Evolutionary conservation across 2,329 filamentous ascomycete genomes (phyloP).

Genomic region (Verticillium klebahnii): DNA sequence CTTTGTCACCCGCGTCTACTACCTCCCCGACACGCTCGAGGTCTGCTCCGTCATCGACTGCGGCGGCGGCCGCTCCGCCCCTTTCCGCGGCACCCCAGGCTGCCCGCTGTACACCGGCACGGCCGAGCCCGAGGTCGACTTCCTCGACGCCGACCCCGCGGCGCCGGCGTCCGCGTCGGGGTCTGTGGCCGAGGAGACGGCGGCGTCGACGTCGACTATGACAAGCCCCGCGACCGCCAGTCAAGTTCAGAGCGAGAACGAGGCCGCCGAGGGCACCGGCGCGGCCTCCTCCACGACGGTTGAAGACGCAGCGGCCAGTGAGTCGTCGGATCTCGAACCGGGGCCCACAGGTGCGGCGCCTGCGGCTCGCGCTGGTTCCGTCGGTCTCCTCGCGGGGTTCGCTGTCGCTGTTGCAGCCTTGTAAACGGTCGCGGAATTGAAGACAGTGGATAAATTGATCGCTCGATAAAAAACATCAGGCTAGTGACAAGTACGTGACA

Average conservation of each 20-base stretch:
- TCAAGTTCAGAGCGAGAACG: too few species aligned
- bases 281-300: too few species aligned
- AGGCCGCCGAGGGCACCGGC: too few species aligned
- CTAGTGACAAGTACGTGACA: background rate
- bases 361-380: background rate
- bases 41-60: slow-evolving; percentile 62
- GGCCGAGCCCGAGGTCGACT: slow-evolving; percentile 16
- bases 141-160: background rate
- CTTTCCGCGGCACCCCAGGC: slow-evolving; percentile 59
- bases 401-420: too few species aligned
- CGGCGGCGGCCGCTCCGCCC: slow-evolving; percentile 60
- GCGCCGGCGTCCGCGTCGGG: background rate
- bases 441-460: background rate
- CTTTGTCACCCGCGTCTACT: slow-evolving; percentile 50
- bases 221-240: too few species aligned
- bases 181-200: too few species aligned
- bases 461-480: too few species aligned
- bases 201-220: too few species aligned
- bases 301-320: too few species aligned
- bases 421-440: too few species aligned
- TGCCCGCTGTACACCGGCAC: slow-evolving; percentile 53
- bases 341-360: background rate
- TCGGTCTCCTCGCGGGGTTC: background rate
- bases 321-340: too few species aligned
- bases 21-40: slow-evolving; percentile 59